Evolutionary conservation across 2,329 filamentous ascomycete genomes (phyloP).

Genomic region (Sporothrix dimorphospora): DNA sequence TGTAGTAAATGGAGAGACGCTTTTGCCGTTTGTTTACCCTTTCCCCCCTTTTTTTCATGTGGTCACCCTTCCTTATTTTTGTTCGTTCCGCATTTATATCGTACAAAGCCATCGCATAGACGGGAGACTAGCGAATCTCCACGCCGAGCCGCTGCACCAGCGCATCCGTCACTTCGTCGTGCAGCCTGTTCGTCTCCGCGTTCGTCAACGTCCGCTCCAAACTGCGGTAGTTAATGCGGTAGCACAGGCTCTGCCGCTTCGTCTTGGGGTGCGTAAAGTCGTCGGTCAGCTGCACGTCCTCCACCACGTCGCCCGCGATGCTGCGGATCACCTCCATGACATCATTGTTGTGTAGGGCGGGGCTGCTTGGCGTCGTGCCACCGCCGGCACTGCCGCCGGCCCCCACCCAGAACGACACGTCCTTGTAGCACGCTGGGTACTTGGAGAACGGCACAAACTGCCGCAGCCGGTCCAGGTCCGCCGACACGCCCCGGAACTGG

Average conservation of each 20-base stretch:
- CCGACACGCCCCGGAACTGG: slow-evolving; percentile 73
- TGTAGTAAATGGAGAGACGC: slow-evolving; percentile 20
- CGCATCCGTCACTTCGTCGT: slow-evolving; percentile 66
- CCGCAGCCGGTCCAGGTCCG: slow-evolving; percentile 52
- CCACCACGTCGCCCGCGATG: slow-evolving; percentile 79
- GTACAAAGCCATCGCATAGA: neutral
- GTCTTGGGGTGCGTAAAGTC: slow-evolving; percentile 88
- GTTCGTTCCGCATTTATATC: neutral
- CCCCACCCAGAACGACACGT: slow-evolving; percentile 89
- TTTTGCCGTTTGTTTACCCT: neutral
- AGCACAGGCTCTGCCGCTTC: slow-evolving; percentile 81
- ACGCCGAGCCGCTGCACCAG: slow-evolving; percentile 75
- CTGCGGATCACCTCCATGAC: slow-evolving; percentile 93
- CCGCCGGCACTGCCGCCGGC: slow-evolving; percentile 40
- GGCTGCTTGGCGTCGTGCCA: slow-evolving; percentile 42
- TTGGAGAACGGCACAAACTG: slow-evolving; percentile 89
- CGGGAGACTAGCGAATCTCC: slow-evolving; percentile 64
- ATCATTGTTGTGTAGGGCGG: slow-evolving; percentile 85
- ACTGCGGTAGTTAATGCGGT: slow-evolving; percentile 91
- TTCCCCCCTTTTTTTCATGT: no score
- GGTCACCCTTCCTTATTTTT: neutral
- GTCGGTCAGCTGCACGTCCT: slow-evolving; percentile 84
- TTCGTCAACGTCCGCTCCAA: slow-evolving; percentile 89
- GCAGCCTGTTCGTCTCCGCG: slow-evolving; percentile 74
- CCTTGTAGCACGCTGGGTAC: slow-evolving; percentile 85